Base-by-base conservation (phyloP, 2,329 filamentous ascomycete genomes). In the Gnomoniopsis smithogilvyi region DNA sequence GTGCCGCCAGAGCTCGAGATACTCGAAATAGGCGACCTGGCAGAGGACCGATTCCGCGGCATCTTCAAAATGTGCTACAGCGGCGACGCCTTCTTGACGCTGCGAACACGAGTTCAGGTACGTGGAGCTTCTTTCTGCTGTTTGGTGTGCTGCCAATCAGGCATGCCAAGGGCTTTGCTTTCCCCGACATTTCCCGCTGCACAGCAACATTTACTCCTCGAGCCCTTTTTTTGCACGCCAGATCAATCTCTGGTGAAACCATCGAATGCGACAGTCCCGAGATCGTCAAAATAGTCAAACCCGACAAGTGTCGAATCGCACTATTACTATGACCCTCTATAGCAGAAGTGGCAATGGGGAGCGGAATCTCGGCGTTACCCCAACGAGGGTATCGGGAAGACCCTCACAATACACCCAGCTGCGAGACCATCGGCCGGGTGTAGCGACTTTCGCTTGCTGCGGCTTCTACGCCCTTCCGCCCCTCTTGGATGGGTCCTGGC, bases 11-110 rank as follows among this genome's bases (percentile, higher is more conserved):
- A 98, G 71, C 79, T 99, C 68, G 95, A 99, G 76, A 98, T 99
- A 64, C 78, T 99, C 65, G 95, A 99, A 80, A 96, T 99, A 74
- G 95, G 95, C 59, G 95, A 99, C 74, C 80, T 99, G 72, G 95
- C 95, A 55, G 95, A 98, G 76, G 95, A 99, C 78, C 84, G 94
- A 55, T 99, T 99, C 74, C 85, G 95, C 60, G 95, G 95, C 71
- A 98, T 99, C 67, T 99, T 99, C 82, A 98, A 98, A 76, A 98
- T 99, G 94, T 94, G 90, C 73, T 99, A 99, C 73, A 87, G 90
- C 1, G 95, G 95, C 65, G 94, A 99, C 76, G 94, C 95, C 33
- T 98, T 93, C 72, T 77, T 99, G 76, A 98, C 95, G 26, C 81
- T 99, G 64, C 95, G 95, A 74, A 99, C 95, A 60, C 86, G 92